Conservation (phyloP, 2,329 filamentous ascomycete genomes). For the Epichloe sibirici region DNA sequence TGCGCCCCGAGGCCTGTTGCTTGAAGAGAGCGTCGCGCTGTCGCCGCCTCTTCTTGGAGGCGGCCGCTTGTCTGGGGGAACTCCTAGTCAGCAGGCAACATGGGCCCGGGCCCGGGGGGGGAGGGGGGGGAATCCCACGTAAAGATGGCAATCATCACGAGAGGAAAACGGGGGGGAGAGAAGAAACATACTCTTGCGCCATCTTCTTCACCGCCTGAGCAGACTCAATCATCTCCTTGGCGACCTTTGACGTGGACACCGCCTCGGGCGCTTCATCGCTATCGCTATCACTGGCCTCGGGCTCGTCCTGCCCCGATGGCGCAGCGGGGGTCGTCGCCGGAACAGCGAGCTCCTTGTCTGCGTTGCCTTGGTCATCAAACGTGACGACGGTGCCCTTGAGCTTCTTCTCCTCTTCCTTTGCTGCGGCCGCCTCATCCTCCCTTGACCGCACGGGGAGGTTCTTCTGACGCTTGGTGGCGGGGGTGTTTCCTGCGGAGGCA, state of each 20-base stretch:
- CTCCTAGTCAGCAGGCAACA: not conserved
- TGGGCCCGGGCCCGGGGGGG: fast-evolving
- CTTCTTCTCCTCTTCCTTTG: not conserved
- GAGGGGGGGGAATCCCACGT: not conserved
- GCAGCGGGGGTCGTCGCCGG: conserved; percentile 4
- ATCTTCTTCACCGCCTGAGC: conserved; percentile 35
- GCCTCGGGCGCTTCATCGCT: conserved; percentile 48
- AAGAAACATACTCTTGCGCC: conserved; percentile 34
- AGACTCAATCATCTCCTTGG: conserved; percentile 32
- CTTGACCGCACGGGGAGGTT: conserved; percentile 25
- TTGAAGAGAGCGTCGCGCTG: conserved; percentile 42
- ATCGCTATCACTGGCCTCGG: conserved; percentile 31
- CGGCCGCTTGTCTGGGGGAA: conserved; percentile 33
- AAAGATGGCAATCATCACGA: not conserved
- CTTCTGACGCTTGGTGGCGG: conserved; percentile 11
- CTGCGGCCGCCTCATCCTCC: conserved; percentile 14
- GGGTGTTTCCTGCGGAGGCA: not conserved
- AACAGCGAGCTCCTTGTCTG: conserved; percentile 9
- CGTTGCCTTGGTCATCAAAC: conserved; percentile 23
- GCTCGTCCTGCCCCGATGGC: conserved; percentile 13
- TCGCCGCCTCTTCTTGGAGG: conserved; percentile 42
- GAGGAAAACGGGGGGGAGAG: not conserved
- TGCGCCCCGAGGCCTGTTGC: conserved; percentile 40
- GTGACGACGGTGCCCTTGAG: conserved; percentile 19
- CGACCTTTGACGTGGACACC: conserved; percentile 39